phyloP scores from a whole-genome alignment of 345 rosid species.

The Boechera stricta region DNA sequence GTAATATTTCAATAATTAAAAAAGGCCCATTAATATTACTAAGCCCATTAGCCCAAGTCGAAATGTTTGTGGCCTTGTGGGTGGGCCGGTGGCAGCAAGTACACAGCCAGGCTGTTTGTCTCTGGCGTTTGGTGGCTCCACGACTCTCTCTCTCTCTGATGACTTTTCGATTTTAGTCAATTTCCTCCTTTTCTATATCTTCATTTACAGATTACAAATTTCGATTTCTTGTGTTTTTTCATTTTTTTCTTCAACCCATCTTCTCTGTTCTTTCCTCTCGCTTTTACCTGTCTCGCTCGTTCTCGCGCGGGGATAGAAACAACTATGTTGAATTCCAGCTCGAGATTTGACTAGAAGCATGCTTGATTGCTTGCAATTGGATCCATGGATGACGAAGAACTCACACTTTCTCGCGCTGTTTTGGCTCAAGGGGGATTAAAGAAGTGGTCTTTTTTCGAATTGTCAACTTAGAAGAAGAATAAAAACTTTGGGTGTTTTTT shows the following conservation, averaged over 20 bases:
- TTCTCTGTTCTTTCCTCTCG: constrained; percentile 18
- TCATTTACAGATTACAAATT: not conserved
- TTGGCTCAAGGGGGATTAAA: constrained; percentile 12
- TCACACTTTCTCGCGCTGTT: constrained; percentile 34
- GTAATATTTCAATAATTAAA: not conserved
- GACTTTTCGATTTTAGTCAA: constrained; percentile 47
- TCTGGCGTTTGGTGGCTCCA: constrained; percentile 50
- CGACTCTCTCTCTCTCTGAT: constrained; percentile 30
- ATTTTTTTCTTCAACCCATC: constrained; percentile 22
- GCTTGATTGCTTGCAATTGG: constrained; percentile 8
- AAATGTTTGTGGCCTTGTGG: constrained; percentile 3
- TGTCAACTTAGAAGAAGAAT: constrained; percentile 27
- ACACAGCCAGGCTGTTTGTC: constrained; percentile 40
- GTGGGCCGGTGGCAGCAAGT: not conserved
- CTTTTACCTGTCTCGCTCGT: constrained; percentile 29
- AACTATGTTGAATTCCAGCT: constrained; percentile 26
- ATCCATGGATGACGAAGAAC: constrained; percentile 33
- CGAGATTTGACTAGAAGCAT: constrained; percentile 7
- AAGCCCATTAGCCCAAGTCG: constrained; percentile 29
- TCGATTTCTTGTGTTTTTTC: not conserved
- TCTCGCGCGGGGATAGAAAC: constrained; percentile 16
- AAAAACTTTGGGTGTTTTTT: not conserved
- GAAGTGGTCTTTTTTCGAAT: not conserved
- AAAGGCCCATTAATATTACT: not conserved
- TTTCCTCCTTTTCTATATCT: not conserved